A percentile compares a stretch with the other conserved stretches of the same genome.
These are phyloP conservation scores for Camelina hispida DNA, from an alignment of 345 rosid species.

Conservation along the genomic window DNA sequence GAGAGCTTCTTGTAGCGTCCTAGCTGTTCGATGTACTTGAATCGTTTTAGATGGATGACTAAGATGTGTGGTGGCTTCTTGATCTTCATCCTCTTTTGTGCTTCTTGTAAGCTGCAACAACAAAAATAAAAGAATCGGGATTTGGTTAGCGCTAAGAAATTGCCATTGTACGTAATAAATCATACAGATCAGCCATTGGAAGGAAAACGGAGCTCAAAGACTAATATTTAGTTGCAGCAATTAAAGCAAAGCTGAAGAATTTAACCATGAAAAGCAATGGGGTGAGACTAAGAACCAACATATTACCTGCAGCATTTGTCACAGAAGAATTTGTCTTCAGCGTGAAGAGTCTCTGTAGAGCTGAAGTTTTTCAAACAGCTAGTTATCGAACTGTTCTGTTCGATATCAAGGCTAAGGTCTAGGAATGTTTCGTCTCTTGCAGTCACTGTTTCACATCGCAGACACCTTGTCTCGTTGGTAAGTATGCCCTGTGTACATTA, in stretches of 20 bases:
- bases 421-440: constrained; percentile 98
- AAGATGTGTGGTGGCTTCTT: constrained; percentile 94
- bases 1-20: constrained; percentile 96
- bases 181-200: background rate
- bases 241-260: background rate
- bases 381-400: constrained; percentile 97
- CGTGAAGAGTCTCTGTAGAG: constrained; percentile 99
- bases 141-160: background rate
- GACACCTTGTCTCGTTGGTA: constrained; percentile 97
- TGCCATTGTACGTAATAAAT: background rate
- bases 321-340: constrained; percentile 98
- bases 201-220: background rate
- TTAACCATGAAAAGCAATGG: background rate
- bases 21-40: constrained; percentile 95
- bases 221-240: background rate
- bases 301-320: constrained; percentile 99
- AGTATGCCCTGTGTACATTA: constrained; percentile 78
- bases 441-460: constrained; percentile 95
- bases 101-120: constrained; percentile 82
- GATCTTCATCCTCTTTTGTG: constrained; percentile 98
- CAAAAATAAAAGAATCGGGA: background rate
- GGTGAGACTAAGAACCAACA: constrained; percentile 25
- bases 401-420: constrained; percentile 98
- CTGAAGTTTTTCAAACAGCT: constrained; percentile 99
- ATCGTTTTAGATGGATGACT: constrained; percentile 93